Evolutionary conservation across 1,139 yeast species (phyloP), one percentile per base, ranked within the genome.

Genomic region (Candida tropicalis): DNA sequence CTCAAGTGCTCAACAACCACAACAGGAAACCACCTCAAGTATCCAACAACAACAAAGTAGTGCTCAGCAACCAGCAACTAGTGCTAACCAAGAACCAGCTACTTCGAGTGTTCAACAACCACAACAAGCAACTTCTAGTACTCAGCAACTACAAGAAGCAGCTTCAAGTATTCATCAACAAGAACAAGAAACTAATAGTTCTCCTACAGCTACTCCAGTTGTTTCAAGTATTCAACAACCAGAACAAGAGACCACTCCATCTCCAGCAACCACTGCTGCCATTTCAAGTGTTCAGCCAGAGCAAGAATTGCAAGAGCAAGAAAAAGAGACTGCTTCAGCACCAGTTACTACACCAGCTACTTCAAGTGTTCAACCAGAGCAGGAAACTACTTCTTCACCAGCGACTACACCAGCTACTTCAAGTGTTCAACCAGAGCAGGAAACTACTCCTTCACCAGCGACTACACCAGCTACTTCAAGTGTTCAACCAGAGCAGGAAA

Each of bases 271-370:
- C 5, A 13, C 15, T 7, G 17, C 16, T 34, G 13, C 37, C n/a
- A 20, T n/a, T 20, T 23, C 26, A n/a, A 13, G 26, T 22, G 16
- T 13, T 10, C 35, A 34, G 23, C 37, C 11, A 13, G 11, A 17
- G 12, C 35, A 17, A 33, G 15, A 17, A 9, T n/a, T n/a, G n/a
- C n/a, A n/a, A n/a, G n/a, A n/a, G n/a, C n/a, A n/a, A n/a, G n/a
- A n/a, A n/a, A n/a, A n/a, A n/a, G n/a, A n/a, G n/a, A n/a, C n/a
- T 44, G 24, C 12, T 11, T 23, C 45, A 27, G 29, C 40, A n/a
- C 17, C 39, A 35, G n/a, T 48, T 27, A 36, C 50, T 16, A 11
- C 15, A 28, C 39, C 20, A 35, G 17, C 22, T 20, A 8, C 34
- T 17, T 11, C 27, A 18, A 15, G 23, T 17, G 23, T 13, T 12